Evolutionary conservation across 2,329 filamentous ascomycete genomes (phyloP), one percentile per base, ranked within the genome.

Genomic region (Aspergillus pseudoterreus): DNA sequence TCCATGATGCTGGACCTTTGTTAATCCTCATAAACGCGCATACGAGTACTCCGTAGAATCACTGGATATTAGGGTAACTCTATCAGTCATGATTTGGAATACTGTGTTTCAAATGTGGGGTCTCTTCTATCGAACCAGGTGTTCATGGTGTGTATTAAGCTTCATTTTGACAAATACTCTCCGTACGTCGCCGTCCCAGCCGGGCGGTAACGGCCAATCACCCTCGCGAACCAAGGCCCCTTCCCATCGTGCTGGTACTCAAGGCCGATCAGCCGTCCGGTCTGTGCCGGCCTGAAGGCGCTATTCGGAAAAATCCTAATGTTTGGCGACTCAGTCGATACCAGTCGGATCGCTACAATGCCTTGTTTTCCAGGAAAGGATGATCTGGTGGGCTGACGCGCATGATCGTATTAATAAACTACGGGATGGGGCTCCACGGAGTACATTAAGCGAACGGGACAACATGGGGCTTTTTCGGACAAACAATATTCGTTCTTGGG

Each of bases 131-230:
- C 19, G 11, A 19, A 19, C 39, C 39, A 22, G 39, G 11, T 22
- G 39, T 42, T 42, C 19, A 14, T 42, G 15, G 39, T 17, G 39
- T 38, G 5, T 42, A 42, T 42, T 42, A 42, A 42, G 39, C 39
- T 42, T 42, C 39, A 22, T 42, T 19, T 42, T 42, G 39, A 42
- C 39, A 42, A 42, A 42, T 42, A 42, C 39, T 42, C 19, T 19
- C 19, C 4, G 19, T 19, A 19, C 2, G 17, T 42, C 17, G 19
- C 14, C 39, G 15, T 19, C 39, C 39, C 12, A 38, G 15, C 1
- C 9, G 19, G 10, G 39, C 39, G 8, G 19, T 6, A 42, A 30
- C 8, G 8, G 39, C 39, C 39, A 42, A 42, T 42, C 39, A 42
- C 14, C 17, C 39, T n/a, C 11, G 5, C 19, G 19, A 17, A 21